Base-by-base conservation (phyloP, 1,284 basidiomycete genomes). In the Leccinum holopus region DNA sequence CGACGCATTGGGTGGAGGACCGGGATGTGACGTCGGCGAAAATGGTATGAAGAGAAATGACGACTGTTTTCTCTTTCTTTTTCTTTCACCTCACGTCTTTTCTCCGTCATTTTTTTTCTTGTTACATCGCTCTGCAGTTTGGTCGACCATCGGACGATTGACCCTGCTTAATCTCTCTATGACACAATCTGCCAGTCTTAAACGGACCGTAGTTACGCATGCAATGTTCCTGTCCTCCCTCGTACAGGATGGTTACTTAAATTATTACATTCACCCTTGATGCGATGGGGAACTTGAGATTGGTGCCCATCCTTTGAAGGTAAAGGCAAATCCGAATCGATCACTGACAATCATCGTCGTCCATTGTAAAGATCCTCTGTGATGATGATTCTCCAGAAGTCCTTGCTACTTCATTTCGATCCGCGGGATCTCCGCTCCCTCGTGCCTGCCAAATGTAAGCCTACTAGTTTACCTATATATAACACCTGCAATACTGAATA, bases 1-100 rank as follows among this genome's bases (percentile, higher is more conserved):
- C 73, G 16, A 73, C 71, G 0, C 75, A 74, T 49, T 74, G 75
- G 70, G 70, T 75, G 2, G 73, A 74, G 63, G 75, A 77, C 30
- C 73, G 70, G 37, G 74, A 75, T 1, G 63, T n/a, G n/a, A 54
- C 63, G 1, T 21, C 59, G 8, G 49, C 62, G 3, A 18, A 60
- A 3, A 63, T 63, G 33, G 59, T 18, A 35, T 74, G 60, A 62
- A 9, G 35, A 21, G 28, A 2, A 21, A 30, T 49, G 18, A 21
- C 18, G 51, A 33, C 16, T 30, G 3, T 14, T 32, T 18, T 28
- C 21, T n/a, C 32, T 1, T 9, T 2, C 21, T 57, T 18, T 39
- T 25, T 14, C 10, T 47, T 47, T 18, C 10, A 10, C 39, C 39
- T 41, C 39, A 41, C 5, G 10, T 49, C 7, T 49, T 21, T 25